A percentile compares a stretch with the other conserved stretches of the same genome.
These are phyloP conservation scores for Ophiocordyceps camponoti-saundersi DNA, from an alignment of 2,329 filamentous ascomycete genomes.

Conservation along the genomic window DNA sequence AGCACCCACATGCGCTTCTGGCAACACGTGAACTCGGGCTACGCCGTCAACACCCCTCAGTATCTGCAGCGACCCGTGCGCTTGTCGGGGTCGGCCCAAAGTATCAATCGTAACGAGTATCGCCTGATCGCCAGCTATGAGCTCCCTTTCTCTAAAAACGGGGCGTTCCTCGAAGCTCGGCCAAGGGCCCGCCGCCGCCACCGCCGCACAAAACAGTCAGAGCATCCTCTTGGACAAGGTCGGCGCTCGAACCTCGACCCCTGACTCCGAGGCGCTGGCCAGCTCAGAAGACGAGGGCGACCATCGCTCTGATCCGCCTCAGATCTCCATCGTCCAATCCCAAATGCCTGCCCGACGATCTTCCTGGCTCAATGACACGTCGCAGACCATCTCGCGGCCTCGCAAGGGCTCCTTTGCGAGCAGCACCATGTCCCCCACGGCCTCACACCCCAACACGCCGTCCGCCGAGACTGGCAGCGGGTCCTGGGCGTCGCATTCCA, in stretches of 20 bases:
- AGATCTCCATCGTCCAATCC: conserved; percentile 22
- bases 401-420: conserved; percentile 65
- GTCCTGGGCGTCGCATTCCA: conserved; percentile 37
- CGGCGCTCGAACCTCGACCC: conserved; percentile 67
- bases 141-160: conserved; percentile 30
- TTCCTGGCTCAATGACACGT: conserved; percentile 77
- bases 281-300: conserved; percentile 90
- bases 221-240: conserved; percentile 58
- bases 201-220: conserved; percentile 38
- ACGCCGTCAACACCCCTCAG: not conserved
- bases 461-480: conserved; percentile 41
- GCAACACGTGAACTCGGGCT: not conserved
- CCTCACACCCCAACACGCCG: conserved; percentile 68
- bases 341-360: conserved; percentile 52
- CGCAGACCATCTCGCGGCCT: conserved; percentile 42
- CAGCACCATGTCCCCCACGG: conserved; percentile 59
- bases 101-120: not conserved
- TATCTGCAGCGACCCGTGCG: not conserved
- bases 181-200: conserved; percentile 25
- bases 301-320: conserved; percentile 36
- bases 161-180: conserved; percentile 33
- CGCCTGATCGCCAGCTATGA: conserved; percentile 23
- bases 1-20: not conserved
- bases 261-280: conserved; percentile 82
- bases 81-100: not conserved